A percentile compares a stretch with the other conserved stretches of the same genome.
Evolutionary conservation across 2,329 filamentous ascomycete species (phyloP).

Genomic region (Phialophora verrucosa): DNA sequence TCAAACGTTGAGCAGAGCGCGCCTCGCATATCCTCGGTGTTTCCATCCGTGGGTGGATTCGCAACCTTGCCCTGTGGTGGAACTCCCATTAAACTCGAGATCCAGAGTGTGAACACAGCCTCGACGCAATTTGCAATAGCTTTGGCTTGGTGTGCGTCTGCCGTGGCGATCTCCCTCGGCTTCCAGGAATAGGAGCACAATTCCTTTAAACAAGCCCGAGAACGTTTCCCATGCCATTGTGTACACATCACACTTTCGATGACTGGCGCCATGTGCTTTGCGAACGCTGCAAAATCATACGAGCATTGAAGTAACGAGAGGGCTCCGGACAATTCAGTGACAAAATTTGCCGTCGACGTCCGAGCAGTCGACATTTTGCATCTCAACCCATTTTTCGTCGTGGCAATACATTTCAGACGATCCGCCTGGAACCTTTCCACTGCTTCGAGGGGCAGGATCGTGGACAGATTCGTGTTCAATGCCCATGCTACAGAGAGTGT

Average conservation of each 20-base stretch:
- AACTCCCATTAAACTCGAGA: not conserved
- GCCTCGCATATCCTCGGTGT: not conserved
- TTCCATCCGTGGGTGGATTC: not conserved
- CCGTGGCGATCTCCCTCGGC: not conserved
- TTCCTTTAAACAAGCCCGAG: not conserved
- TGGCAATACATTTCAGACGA: not conserved
- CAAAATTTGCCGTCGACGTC: not conserved
- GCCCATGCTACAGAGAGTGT: not conserved
- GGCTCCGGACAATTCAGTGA: not conserved
- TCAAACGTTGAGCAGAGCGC: not conserved
- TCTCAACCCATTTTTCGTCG: not conserved
- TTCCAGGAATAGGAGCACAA: not conserved
- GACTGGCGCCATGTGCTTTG: not conserved
- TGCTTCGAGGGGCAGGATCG: not conserved
- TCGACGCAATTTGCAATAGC: not conserved
- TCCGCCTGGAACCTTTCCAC: not conserved
- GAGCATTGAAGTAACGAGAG: not conserved
- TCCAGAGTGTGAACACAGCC: not conserved
- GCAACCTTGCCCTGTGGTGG: not conserved
- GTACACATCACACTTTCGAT: not conserved
- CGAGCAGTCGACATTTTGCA: not conserved
- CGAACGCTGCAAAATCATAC: not conserved
- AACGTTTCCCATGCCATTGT: not conserved
- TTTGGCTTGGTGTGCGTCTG: not conserved
- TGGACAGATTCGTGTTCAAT: not conserved